These are phyloP conservation scores for Trypanosoma melophagium DNA, from an alignment of 208 protist genomes.

Conservation along the genomic window DNA sequence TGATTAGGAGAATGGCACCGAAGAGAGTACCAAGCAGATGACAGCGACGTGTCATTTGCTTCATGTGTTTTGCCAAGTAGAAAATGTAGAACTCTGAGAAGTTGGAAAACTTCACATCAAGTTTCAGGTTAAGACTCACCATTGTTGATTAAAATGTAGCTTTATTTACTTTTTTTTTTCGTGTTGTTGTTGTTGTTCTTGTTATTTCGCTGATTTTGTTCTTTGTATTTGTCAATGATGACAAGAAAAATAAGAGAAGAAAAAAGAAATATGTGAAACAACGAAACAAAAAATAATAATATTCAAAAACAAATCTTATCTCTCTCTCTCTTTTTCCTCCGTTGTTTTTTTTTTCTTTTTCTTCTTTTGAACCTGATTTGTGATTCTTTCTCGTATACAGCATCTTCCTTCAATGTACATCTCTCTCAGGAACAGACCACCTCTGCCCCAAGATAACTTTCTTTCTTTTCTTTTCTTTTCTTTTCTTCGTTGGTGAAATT, in stretches of 20 bases:
- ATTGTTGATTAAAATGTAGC: slow-evolving; percentile 25
- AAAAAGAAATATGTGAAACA: too few relatives aligned
- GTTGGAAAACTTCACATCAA: slow-evolving; percentile 45
- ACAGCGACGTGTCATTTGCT: slow-evolving; percentile 42
- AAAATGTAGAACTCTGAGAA: slow-evolving; percentile 63
- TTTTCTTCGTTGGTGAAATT: slow-evolving; percentile 1
- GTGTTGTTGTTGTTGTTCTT: background rate
- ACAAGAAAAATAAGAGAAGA: too few relatives aligned
- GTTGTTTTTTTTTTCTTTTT: too few relatives aligned
- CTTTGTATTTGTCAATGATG: too few relatives aligned
- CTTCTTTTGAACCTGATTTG: too few relatives aligned
- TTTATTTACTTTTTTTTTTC: background rate
- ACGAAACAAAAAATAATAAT: too few relatives aligned
- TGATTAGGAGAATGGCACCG: slow-evolving; percentile 12
- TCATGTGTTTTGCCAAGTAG: slow-evolving; percentile 62
- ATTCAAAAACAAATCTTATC: too few relatives aligned
- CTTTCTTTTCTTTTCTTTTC: slow-evolving; percentile 1
- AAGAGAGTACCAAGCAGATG: slow-evolving; percentile 44
- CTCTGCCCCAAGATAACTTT: background rate
- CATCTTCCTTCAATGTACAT: too few relatives aligned
- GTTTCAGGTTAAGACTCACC: slow-evolving; percentile 49
- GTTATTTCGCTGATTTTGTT: too few relatives aligned
- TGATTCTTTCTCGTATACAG: too few relatives aligned
- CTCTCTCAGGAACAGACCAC: too few relatives aligned
- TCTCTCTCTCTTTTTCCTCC: too few relatives aligned